Evolutionary conservation across 139 green algal genomes (phyloP), one percentile per base, ranked within the genome.

Genomic region (Tetradesmus obliquus): DNA sequence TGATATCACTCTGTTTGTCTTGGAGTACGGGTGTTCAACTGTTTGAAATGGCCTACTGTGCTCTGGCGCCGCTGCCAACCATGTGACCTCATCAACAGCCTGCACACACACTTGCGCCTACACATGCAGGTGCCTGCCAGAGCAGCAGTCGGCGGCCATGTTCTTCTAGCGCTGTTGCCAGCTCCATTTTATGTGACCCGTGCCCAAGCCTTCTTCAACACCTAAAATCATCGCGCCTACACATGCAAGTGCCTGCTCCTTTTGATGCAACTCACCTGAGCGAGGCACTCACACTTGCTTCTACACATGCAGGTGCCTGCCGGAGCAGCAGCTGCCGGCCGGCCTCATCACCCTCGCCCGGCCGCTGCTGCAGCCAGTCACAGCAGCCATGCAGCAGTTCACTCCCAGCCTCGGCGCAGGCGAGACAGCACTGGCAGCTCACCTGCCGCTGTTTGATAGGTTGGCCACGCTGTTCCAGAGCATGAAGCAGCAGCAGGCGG

Each of bases 381-480:
- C 88, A 20, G 71, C 55, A 66, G 92, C 88, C 19, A 76, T 94
- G 76, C 9, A 62, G 53, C 79, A 87, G 82, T 88, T 89, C 88
- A 82, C 88, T 1, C 82, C 91, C 22, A 88, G 84, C 76, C 45
- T 79, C 10, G 79, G 80, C 15, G 79, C 87, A 5, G 60, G 82
- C 1, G 83, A 89, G 24, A 82, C 83, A 45, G 53, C 90, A 5
- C 83, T 92, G 24, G 55, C 71, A 7, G 71, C 51, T 20, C 87
- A 82, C 6, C 87, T 96, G 66, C 93, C 95, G 17, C 89, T 97
- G 53, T 83, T 96, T 62, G 96, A 98, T 80, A 91, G 96, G 9
- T 79, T 98, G 3, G 94, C 95, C 45, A 95, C 93, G 76, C 91
- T 98, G 74, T 96, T 98, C 84, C 83, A 86, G 82, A 76, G 82